Evolutionary conservation across 1,139 yeast species (phyloP).

Genomic region (Keqinozyma sinolaborantium): DNA sequence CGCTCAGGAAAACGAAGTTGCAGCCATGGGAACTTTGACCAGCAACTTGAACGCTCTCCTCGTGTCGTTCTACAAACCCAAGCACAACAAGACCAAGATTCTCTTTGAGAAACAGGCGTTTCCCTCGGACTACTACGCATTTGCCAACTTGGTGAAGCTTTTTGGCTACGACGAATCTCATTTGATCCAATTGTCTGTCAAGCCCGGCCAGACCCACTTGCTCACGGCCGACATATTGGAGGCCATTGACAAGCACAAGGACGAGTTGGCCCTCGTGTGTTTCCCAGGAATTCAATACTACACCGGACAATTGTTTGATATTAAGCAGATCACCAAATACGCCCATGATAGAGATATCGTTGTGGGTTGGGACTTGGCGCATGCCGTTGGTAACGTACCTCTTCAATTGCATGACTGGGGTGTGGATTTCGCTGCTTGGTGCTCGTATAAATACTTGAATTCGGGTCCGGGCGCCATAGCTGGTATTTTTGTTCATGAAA

Average conservation of each 20-base stretch:
- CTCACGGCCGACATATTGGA: slow-evolving; percentile 61
- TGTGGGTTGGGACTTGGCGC: slow-evolving; percentile 97
- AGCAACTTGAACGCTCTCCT: slow-evolving; percentile 74
- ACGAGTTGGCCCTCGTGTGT: slow-evolving; percentile 68
- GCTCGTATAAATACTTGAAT: slow-evolving; percentile 87
- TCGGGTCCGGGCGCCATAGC: slow-evolving; percentile 93
- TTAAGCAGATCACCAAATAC: slow-evolving; percentile 57
- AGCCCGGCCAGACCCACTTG: slow-evolving; percentile 52
- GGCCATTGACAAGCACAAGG: slow-evolving; percentile 54
- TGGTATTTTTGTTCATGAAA: slow-evolving; percentile 71
- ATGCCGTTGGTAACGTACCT: slow-evolving; percentile 86
- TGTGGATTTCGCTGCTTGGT: slow-evolving; percentile 93
- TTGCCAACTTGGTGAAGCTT: slow-evolving; percentile 66
- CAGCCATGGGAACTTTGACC: slow-evolving; percentile 84
- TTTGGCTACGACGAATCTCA: slow-evolving; percentile 59
- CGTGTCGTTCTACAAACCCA: slow-evolving; percentile 71
- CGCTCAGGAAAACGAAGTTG: slow-evolving; percentile 69
- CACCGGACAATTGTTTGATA: slow-evolving; percentile 85
- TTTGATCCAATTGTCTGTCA: slow-evolving; percentile 61
- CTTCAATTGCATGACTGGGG: slow-evolving; percentile 78
- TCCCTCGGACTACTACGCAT: slow-evolving; percentile 89
- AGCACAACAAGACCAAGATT: slow-evolving; percentile 58
- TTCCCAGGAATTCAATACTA: slow-evolving; percentile 91
- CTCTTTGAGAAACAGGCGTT: slow-evolving; percentile 84
- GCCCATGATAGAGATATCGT: slow-evolving; percentile 48